A percentile compares a stretch with the other conserved stretches of the same genome.
These are phyloP conservation scores for Mucor lusitanicus DNA, from an alignment of 371 early-diverging fungal species.

Conservation along the genomic window DNA sequence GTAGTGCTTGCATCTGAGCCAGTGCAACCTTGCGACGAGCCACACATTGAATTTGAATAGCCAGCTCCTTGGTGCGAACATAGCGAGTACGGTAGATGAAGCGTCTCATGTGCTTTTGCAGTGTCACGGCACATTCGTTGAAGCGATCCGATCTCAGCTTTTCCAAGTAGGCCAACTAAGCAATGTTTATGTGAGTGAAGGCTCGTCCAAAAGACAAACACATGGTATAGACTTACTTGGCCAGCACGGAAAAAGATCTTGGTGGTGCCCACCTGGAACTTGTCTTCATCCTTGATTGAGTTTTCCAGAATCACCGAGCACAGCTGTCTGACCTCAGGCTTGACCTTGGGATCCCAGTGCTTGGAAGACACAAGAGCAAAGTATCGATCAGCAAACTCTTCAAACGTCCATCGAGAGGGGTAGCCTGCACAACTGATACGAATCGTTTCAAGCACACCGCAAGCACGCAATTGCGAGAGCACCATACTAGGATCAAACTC, in stretches of 20 bases:
- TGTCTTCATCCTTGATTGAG: constrained; percentile 72
- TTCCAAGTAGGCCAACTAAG: constrained; percentile 84
- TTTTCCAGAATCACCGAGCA: constrained; percentile 65
- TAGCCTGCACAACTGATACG: constrained; percentile 99
- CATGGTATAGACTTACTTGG: constrained; percentile 27
- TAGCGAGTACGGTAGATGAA: constrained; percentile 75
- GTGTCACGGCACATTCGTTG: constrained; percentile 75
- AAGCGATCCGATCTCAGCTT: constrained; percentile 84
- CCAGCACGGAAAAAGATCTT: constrained; percentile 99
- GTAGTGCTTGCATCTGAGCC: constrained; percentile 49
- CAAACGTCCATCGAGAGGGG: constrained; percentile 92
- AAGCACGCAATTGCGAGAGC: constrained; percentile 95
- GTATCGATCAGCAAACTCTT: constrained; percentile 94
- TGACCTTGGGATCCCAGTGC: constrained; percentile 57
- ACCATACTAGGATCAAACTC: constrained; percentile 92
- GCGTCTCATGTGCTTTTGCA: constrained; percentile 88
- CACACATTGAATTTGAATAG: constrained; percentile 63
- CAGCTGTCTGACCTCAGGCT: constrained; percentile 49
- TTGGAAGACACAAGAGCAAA: constrained; percentile 80
- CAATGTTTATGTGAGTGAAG: background rate
- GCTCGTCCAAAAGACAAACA: background rate
- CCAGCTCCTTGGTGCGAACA: constrained; percentile 59
- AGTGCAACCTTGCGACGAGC: constrained; percentile 70
- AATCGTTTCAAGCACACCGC: constrained; percentile 99
- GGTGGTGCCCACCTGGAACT: constrained; percentile 93